These are phyloP conservation scores for Ceriops decandra DNA, from an alignment of 345 rosid species.

Conservation along the genomic window DNA sequence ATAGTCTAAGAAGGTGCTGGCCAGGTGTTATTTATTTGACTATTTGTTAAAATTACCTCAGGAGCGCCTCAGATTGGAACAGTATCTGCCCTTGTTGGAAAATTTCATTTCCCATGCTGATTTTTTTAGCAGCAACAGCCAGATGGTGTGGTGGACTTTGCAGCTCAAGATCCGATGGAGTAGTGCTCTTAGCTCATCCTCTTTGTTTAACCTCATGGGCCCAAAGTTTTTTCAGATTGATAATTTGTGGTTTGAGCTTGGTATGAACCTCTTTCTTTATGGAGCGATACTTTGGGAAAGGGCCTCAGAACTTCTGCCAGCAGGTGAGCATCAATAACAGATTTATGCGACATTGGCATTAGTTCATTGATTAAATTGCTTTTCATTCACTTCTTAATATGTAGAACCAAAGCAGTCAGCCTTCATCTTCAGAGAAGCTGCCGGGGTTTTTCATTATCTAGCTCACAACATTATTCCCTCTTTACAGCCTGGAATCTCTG, in stretches of 20 bases:
- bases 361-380: slow-evolving; percentile 1
- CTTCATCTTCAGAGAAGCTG: slow-evolving; percentile 65
- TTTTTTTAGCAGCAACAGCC: slow-evolving; percentile 27
- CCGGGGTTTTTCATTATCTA: slow-evolving; percentile 64
- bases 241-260: slow-evolving; percentile 59
- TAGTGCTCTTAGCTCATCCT: slow-evolving; percentile 46
- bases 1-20: neutral
- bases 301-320: slow-evolving; percentile 52
- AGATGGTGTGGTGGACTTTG: slow-evolving; percentile 35
- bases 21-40: slow-evolving; percentile 15
- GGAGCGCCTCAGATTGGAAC: slow-evolving; percentile 64
- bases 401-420: slow-evolving; percentile 58
- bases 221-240: slow-evolving; percentile 55
- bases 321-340: slow-evolving; percentile 36
- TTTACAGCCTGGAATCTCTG: slow-evolving; percentile 35
- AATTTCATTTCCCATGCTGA: slow-evolving; percentile 54
- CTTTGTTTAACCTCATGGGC: slow-evolving; percentile 53
- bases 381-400: slow-evolving; percentile 12
- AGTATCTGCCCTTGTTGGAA: slow-evolving; percentile 60
- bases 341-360: neutral
- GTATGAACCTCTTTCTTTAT: slow-evolving; percentile 54
- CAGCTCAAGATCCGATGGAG: slow-evolving; percentile 70
- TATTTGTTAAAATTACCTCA: slow-evolving; percentile 23
- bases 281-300: slow-evolving; percentile 63
- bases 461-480: slow-evolving; percentile 52